These are phyloP conservation scores for Lophiotrema nucula DNA, from an alignment of 495 filamentous ascomycete species.

Conservation along the genomic window DNA sequence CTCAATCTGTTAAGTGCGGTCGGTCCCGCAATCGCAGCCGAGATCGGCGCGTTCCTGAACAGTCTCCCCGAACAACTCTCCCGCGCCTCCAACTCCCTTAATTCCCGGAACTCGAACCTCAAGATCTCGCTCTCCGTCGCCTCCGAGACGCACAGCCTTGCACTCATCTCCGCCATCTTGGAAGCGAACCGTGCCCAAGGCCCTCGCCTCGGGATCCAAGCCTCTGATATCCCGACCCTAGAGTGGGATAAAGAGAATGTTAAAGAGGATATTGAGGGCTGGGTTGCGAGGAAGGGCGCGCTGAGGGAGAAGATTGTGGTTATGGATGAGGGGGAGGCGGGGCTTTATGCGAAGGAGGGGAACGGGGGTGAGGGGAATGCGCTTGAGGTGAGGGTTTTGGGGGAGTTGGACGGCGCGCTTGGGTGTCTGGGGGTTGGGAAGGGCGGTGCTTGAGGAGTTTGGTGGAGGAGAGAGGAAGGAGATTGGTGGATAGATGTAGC, in stretches of 20 bases:
- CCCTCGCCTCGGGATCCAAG: constrained; percentile 55
- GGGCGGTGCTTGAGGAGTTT: not conserved
- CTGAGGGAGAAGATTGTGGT: constrained; percentile 70
- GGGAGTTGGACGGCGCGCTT: constrained; percentile 57
- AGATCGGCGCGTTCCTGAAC: constrained; percentile 82
- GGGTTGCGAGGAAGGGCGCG: constrained; percentile 59
- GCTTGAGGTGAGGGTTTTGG: constrained; percentile 71
- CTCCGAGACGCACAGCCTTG: constrained; percentile 72
- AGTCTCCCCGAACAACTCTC: constrained; percentile 73
- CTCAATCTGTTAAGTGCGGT: constrained; percentile 84
- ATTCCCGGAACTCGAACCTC: constrained; percentile 50
- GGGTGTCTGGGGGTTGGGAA: constrained; percentile 42
- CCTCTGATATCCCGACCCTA: constrained; percentile 62
- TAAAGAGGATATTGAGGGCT: constrained; percentile 76
- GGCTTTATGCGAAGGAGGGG: constrained; percentile 50
- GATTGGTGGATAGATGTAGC: too few relatives aligned
- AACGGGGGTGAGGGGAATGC: constrained; percentile 45
- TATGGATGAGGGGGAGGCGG: constrained; percentile 67
- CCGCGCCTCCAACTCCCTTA: constrained; percentile 27
- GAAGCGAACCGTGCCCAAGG: constrained; percentile 59
- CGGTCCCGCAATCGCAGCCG: constrained; percentile 69
- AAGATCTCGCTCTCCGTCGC: constrained; percentile 68
- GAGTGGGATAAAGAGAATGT: constrained; percentile 68
- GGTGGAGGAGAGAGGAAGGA: too few relatives aligned
- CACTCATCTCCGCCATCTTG: constrained; percentile 68